These are phyloP conservation scores for Boletus patriciae DNA, from an alignment of 768 basidiomycete genomes.

Conservation along the genomic window DNA sequence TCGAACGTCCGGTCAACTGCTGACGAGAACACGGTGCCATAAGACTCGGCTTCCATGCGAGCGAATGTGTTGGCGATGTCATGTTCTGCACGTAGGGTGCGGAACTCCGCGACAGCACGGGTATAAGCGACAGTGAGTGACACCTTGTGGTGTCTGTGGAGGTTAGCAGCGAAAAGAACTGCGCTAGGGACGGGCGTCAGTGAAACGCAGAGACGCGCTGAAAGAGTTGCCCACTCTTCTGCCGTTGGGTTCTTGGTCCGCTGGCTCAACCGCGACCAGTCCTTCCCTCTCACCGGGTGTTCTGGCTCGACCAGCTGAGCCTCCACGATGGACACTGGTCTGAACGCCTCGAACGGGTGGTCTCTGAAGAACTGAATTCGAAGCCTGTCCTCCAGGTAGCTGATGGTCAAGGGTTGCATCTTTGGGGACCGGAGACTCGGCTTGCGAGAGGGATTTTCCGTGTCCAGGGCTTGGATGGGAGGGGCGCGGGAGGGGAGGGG, in stretches of 20 bases:
- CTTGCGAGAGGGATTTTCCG: slow-evolving; percentile 21
- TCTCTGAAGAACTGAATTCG: slow-evolving; percentile 92
- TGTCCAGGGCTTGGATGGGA: slow-evolving; percentile 50
- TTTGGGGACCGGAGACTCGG: slow-evolving; percentile 39
- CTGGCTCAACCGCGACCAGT: slow-evolving; percentile 82
- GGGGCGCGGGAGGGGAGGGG: slow-evolving; percentile 77
- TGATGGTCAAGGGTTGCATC: slow-evolving; percentile 56
- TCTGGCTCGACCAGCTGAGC: slow-evolving; percentile 53
- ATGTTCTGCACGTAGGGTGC: slow-evolving; percentile 81
- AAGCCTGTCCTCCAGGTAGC: slow-evolving; percentile 82
- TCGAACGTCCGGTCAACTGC: slow-evolving; percentile 62
- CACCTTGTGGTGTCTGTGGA: slow-evolving; percentile 62
- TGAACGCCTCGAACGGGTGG: slow-evolving; percentile 94
- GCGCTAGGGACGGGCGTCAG: slow-evolving; percentile 49
- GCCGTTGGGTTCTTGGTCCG: slow-evolving; percentile 77
- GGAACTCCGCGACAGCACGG: slow-evolving; percentile 80
- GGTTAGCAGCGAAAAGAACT: slow-evolving; percentile 75
- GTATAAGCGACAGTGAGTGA: slow-evolving; percentile 81
- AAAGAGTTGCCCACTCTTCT: slow-evolving; percentile 73
- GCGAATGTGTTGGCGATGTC: slow-evolving; percentile 77
- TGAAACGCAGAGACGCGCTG: neutral
- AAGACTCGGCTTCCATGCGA: slow-evolving; percentile 71
- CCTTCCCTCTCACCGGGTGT: slow-evolving; percentile 54
- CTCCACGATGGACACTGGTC: slow-evolving; percentile 78
- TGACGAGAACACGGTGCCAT: slow-evolving; percentile 66